These are phyloP conservation scores for Alternaria burnsii DNA, from an alignment of 2,329 filamentous ascomycete genomes.

Conservation along the genomic window DNA sequence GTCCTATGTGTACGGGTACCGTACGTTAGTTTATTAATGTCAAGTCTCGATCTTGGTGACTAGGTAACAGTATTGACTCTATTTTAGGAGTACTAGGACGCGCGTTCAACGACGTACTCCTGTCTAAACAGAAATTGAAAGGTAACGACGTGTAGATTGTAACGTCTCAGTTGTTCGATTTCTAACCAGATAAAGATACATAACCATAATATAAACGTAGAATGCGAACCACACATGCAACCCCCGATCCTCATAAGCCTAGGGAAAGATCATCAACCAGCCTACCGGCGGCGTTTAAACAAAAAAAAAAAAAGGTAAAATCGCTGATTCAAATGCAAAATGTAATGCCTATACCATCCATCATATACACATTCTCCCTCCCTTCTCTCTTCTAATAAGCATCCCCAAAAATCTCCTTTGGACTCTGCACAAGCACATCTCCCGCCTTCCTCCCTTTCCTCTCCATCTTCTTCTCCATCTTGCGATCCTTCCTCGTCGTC, in stretches of 20 bases:
- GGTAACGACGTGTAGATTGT: no score
- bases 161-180: not conserved
- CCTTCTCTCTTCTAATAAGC: constrained; percentile 32
- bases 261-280: not conserved
- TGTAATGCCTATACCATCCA: not conserved
- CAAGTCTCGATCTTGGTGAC: not conserved
- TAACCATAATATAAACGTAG: not conserved
- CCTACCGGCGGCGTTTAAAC: constrained; percentile 1
- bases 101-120: not conserved
- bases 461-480: constrained; percentile 70
- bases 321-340: constrained; percentile 1
- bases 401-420: constrained; percentile 51
- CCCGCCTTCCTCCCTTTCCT: constrained; percentile 57
- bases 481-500: constrained; percentile 74
- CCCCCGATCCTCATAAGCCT: not conserved
- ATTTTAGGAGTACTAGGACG: not conserved
- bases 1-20: not conserved
- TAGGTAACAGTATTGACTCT: not conserved
- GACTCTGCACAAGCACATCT: constrained; percentile 49
- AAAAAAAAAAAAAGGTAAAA: not conserved
- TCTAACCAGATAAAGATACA: not conserved
- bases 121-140: not conserved
- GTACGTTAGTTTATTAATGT: not conserved
- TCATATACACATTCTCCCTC: constrained; percentile 6
- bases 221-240: not conserved